Base-by-base conservation (phyloP, 2,329 filamentous ascomycete species). In the Fusarium sulawesiense region DNA sequence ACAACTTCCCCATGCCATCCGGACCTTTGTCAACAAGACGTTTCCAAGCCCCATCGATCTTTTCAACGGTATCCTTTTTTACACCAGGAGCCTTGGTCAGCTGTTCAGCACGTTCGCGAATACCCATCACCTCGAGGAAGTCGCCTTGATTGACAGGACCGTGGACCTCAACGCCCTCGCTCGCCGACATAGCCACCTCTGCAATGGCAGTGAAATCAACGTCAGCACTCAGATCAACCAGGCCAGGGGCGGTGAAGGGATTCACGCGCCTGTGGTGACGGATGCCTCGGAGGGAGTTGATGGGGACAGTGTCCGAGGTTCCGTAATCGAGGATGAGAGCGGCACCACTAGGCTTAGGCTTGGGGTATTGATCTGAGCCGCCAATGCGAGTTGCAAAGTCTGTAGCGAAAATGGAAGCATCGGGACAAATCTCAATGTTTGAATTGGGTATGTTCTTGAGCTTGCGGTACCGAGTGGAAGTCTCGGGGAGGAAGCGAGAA, bases 261-360 rank as follows among this genome's bases (percentile, higher is more conserved):
- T 90, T 94, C 47, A 97, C 92, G 25, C 87, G 85, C 25, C 85
- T 83, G 81, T 99, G 96, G 16, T 86, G 84, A 37, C 90, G 88
- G 79, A 99, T 98, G 23, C 96, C 96, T 32, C 96, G 92, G 23
- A 99, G 86, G 0, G 94, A 97, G 84, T 97, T 97, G 64, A 92
- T 84, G 4, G 96, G 96, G 50, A 99, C 90, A 0, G 84, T 92
- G 73, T 89, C 85, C 5, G 89, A 80, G 7, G 95, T 92, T 20
- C 96, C 96, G 81, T 99, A 99, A 82, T 99, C 96, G 47, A 99
- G 89, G 73, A 99, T 93, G n/a, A 99, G 85, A 1, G 95, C 96
- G 11, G 94, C 96, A 51, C 96, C 96, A 1, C 90, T 91, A 2
- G 94, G 89, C 1, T 77, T 78, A 0, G 83, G 72, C 76, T 93